Percentiles rank a stretch among this genome's conserved stretches.
These are phyloP conservation scores for Elymus sibiricus DNA, from an alignment of 176 grass and related monocot species.

Conservation along the genomic window DNA sequence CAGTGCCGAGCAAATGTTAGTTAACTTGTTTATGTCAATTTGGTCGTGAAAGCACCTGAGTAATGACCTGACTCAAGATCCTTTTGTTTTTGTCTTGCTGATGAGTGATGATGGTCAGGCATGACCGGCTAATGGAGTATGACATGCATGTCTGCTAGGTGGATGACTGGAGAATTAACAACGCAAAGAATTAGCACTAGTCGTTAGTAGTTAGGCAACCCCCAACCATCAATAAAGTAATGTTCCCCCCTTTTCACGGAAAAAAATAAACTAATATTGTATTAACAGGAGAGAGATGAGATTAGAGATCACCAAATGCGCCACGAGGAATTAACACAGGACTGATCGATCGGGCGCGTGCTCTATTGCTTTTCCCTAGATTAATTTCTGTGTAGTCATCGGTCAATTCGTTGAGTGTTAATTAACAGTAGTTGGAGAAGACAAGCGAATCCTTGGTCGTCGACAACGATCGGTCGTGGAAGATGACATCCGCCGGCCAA, in stretches of 20 bases:
- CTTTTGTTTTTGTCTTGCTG: neutral
- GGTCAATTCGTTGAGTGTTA: neutral
- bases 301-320: no score
- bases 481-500: constrained; percentile 33
- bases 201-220: no score
- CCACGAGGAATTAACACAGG: no score
- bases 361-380: neutral
- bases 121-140: constrained; percentile 32
- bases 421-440: neutral
- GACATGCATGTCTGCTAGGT: constrained; percentile 9
- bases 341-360: no score
- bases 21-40: neutral
- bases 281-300: no score
- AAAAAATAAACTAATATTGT: no score
- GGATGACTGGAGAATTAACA: neutral
- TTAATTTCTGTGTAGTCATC: neutral
- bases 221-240: no score
- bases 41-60: constrained; percentile 37
- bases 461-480: constrained; percentile 33
- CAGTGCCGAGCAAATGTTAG: neutral
- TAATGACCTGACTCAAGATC: constrained; percentile 46
- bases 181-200: no score
- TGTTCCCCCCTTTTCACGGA: no score
- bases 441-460: neutral
- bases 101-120: neutral